These are phyloP conservation scores for Emmonsiellopsis sp. DNA, from an alignment of 2,329 filamentous ascomycete species.

Conservation along the genomic window DNA sequence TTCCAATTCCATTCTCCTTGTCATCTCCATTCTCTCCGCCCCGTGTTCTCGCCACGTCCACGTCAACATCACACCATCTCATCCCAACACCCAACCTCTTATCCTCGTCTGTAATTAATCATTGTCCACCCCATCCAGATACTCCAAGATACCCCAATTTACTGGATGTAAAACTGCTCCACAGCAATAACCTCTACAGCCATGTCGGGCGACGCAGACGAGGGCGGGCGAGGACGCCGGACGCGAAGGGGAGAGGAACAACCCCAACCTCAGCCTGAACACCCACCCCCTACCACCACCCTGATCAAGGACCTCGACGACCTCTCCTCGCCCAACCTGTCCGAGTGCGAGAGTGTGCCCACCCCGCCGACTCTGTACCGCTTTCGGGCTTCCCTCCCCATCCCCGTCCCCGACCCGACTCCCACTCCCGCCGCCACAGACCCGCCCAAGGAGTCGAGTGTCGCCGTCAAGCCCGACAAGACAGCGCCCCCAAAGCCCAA, in stretches of 20 bases:
- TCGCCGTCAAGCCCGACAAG: conserved; percentile 12
- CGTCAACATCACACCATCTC: neutral
- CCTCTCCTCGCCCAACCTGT: conserved; percentile 2
- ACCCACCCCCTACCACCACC: too few relatives aligned
- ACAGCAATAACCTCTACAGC: too few relatives aligned
- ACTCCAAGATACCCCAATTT: too few relatives aligned
- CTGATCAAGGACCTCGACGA: too few relatives aligned
- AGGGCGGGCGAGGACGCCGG: too few relatives aligned
- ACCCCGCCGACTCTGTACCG: conserved; percentile 8
- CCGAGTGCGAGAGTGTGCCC: conserved; percentile 9
- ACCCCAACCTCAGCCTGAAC: too few relatives aligned
- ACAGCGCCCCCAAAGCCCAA: conserved; percentile 14
- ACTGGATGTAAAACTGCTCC: too few relatives aligned
- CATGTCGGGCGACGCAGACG: too few relatives aligned
- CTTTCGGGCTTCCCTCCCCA: neutral
- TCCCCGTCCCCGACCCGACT: neutral
- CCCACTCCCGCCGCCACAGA: neutral
- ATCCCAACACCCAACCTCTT: too few relatives aligned
- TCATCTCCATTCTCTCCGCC: neutral
- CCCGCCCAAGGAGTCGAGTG: conserved; percentile 14
- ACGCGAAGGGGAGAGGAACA: too few relatives aligned
- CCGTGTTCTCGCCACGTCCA: neutral
- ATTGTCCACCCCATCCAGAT: too few relatives aligned
- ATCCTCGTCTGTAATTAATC: too few relatives aligned
- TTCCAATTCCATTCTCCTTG: conserved; percentile 5